Conservation (phyloP, 1,139 yeast species). For the Kodamaea sp. region DNA sequence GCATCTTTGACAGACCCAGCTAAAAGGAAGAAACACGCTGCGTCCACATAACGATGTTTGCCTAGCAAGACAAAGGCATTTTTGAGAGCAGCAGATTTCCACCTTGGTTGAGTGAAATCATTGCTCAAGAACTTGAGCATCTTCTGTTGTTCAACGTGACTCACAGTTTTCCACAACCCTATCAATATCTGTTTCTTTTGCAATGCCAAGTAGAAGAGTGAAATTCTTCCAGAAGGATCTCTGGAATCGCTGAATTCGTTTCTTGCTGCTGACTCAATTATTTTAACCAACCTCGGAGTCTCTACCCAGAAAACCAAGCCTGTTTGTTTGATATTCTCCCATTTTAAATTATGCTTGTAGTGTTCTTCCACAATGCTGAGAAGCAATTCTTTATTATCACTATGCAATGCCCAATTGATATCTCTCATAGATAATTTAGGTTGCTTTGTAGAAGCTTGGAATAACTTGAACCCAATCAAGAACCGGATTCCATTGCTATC, state of each 20-base stretch:
- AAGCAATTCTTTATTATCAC: slow-evolving; percentile 72
- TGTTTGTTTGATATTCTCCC: slow-evolving; percentile 61
- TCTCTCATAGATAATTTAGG: slow-evolving; percentile 70
- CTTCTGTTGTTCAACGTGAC: slow-evolving; percentile 80
- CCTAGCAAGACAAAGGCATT: slow-evolving; percentile 91
- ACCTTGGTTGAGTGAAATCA: slow-evolving; percentile 71
- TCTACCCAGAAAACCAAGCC: slow-evolving; percentile 78
- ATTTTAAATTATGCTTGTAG: slow-evolving; percentile 48
- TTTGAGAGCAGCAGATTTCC: slow-evolving; percentile 87
- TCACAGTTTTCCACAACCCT: slow-evolving; percentile 81
- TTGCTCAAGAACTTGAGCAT: slow-evolving; percentile 74
- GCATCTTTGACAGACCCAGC: slow-evolving; percentile 78
- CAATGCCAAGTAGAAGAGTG: slow-evolving; percentile 77
- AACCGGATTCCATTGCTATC: slow-evolving; percentile 77
- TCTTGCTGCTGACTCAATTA: slow-evolving; percentile 69
- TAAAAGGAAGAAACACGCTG: slow-evolving; percentile 87
- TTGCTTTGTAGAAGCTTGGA: slow-evolving; percentile 48
- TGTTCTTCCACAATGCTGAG: slow-evolving; percentile 53
- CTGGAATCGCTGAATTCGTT: slow-evolving; percentile 61
- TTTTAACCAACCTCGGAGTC: slow-evolving; percentile 44
- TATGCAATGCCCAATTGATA: slow-evolving; percentile 83
- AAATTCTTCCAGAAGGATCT: slow-evolving; percentile 72
- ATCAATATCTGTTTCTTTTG: slow-evolving; percentile 72
- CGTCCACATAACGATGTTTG: slow-evolving; percentile 82
- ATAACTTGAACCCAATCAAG: slow-evolving; percentile 70